Evolutionary conservation across 2,329 filamentous ascomycete genomes (phyloP), one percentile per base, ranked within the genome.

Genomic region (Colletotrichum sp.): DNA sequence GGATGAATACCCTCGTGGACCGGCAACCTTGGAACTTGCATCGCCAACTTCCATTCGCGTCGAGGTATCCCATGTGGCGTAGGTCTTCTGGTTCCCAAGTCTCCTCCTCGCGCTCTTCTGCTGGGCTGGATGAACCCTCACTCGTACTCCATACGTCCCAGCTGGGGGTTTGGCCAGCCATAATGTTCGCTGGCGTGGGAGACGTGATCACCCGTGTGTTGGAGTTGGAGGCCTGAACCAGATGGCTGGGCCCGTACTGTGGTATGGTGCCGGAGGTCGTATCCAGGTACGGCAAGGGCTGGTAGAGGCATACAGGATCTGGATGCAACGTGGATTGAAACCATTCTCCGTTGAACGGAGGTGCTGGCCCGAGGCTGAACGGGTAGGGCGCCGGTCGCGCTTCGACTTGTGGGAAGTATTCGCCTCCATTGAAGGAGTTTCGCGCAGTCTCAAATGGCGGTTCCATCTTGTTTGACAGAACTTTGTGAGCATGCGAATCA

Each of bases 41-140:
- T 16, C 72, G 72, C 68, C 69, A 71, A 26, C 61, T 75, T 28
- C 72, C 72, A 18, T 18, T 52, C 52, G 52, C 13, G 34, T 75
- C 72, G 28, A 75, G 72, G n/a, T 75, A 71, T 10, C 71, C 71
- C 66, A 73, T 73, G 5, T 56, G 71, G 2, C 66, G 71, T 2
- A 73, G 66, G 21, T 73, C 71, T 26, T 62, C 56, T 4, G 66
- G 66, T 55, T 73, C 71, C 66, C 71, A 73, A 5, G 15, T 32
- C 26, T 73, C 71, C 16, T 70, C 71, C 24, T 70, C 71, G 2
- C 30, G 28, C 15, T 70, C 66, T 30, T 70, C 66, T 3, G 66
- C 38, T 30, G 56, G 71, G 32, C 71, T 73, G 5, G 34, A 32
- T 2, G 66, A 73, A 3, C 21, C 66, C 13, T 70, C 71, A 2